Base-by-base conservation (phyloP, 2,329 filamentous ascomycete species). In the Colletotrichum limetticola region DNA sequence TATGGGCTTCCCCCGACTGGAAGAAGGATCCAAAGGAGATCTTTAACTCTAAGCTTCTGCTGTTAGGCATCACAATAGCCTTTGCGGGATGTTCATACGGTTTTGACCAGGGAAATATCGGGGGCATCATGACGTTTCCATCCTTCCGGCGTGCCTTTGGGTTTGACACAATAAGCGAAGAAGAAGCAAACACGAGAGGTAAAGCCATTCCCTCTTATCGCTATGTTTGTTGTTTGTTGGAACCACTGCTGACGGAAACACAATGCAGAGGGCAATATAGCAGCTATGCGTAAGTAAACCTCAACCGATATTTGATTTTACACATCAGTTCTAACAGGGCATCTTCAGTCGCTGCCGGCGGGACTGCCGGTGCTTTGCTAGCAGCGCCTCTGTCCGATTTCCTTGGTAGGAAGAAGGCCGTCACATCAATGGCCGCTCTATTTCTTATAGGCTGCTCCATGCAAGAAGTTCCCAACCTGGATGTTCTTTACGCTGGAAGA, bases 31-130 rank as follows among this genome's bases (percentile, higher is more conserved):
- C 81, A 2, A 77, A 70, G 35, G 78, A 81, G 52, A 83, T 84
- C 58, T 84, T 82, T 76, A 84, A 83, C 68, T 71, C 76, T 19
- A 78, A 75, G 22, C 78, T 84, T 11, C 77, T 80, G 5, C 79
- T 79, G 30, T 76, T 83, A 4, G 78, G 80, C 2, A 71, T 79
- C 16, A 79, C 81, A 0, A 80, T 82, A 24, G 79, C 80, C 8
- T 80, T 82, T 74, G 82, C 81, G 4, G 82, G 82, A 7, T 83
- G 81, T 52, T 78, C 80, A 5, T 83, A 84, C 74, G 82, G 82
- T 22, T 83, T 83, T 49, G 82, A 84, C 59, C 79, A 81, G 53
- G 82, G 82, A 22, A 83, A 83, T 55, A 84, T 84, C 42, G 82
- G 82, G 1, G 82, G 82, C 4, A 80, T 83, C 32, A 66, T 83